These are phyloP conservation scores for Lactuca sativa DNA, from an alignment of 129 eudicot genomes.

Conservation along the genomic window DNA sequence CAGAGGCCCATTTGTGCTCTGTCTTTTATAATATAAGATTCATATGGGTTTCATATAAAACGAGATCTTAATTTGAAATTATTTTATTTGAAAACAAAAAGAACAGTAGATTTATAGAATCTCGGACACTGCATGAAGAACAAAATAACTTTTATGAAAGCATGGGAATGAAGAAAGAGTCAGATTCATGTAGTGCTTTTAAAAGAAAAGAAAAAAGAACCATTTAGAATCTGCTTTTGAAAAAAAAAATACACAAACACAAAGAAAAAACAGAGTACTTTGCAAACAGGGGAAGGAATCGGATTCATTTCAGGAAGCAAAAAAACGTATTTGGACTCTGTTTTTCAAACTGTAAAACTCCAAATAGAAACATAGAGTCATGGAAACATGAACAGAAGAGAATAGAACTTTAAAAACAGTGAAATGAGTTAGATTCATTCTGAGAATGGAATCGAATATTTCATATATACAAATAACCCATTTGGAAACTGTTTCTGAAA, in stretches of 20 bases:
- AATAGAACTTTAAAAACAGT: neutral
- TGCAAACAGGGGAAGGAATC: too few relatives aligned
- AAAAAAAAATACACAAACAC: too few relatives aligned
- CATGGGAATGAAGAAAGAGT: neutral
- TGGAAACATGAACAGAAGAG: conserved; percentile 16
- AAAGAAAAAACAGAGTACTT: too few relatives aligned
- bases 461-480: neutral
- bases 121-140: neutral
- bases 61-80: neutral
- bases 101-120: neutral
- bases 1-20: neutral
- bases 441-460: neutral
- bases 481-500: neutral
- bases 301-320: neutral
- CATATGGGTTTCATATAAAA: conserved; percentile 3
- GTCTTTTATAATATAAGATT: neutral
- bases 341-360: neutral
- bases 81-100: neutral
- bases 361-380: neutral
- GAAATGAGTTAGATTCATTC: neutral
- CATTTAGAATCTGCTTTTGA: neutral
- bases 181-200: conserved; percentile 1
- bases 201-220: neutral
- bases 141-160: neutral
- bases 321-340: conserved; percentile 2